Evolutionary conservation across 352 stramenopile genomes (phyloP), one percentile per base, ranked within the genome.

Genomic region (Pythium brachiatum): DNA sequence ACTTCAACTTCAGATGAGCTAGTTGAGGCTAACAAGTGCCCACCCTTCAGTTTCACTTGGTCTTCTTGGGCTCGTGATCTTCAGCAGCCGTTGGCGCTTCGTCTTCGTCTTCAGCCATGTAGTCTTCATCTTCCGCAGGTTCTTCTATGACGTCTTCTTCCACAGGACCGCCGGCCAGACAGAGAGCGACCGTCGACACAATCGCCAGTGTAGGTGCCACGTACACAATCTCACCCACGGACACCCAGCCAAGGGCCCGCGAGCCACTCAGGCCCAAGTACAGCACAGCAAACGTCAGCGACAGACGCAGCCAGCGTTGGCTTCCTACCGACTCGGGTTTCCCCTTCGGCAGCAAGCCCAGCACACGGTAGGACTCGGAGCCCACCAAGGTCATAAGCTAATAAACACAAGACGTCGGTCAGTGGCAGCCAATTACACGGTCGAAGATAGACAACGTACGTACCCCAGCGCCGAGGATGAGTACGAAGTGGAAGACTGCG

Each of bases 311-410:
- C 62, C 62, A 69, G 11, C 62, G 56, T 11, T 57, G 53, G 29
- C 55, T 58, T 6, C 27, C 20, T 9, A 26, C 41, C 12, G 43
- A 7, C 0, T 26, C 27, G 6, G 56, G 34, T 18, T 59, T 44
- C 15, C 26, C 29, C 18, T 52, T 53, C 0, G 25, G 36, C 5
- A 68, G 25, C 1, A 63, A 8, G 12, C 50, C 26, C 23, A 60
- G 34, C 8, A 39, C 51, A 9, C 56, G 50, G 55, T 52, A 64
- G 0, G 62, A 55, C 44, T 69, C 62, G 8, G 34, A 56, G 1
- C 34, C 55, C 1, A 69, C 55, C 9, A 69, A 27, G 0, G 57
- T 9, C 55, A 69, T 64, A n/a, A 69, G 32, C 62, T 69, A 29
- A 6, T 34, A 1, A 58, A 18, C 32, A 58, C n/a, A 3, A 2